Base-by-base conservation (phyloP, 1,284 basidiomycete genomes). In the Wallemia ichthyophaga region DNA sequence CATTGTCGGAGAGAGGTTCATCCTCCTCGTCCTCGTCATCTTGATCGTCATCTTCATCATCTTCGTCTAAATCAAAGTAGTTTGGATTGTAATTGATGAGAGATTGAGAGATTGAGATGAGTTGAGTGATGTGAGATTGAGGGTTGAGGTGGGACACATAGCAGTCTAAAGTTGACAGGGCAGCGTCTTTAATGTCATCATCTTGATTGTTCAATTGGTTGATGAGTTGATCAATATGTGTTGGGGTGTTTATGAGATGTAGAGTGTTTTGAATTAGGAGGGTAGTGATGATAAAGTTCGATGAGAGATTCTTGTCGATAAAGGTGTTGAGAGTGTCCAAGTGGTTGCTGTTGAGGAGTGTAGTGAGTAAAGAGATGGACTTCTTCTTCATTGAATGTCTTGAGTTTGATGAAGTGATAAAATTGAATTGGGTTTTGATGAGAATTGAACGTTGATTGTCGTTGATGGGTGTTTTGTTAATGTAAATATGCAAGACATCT, bases 1-100 rank as follows among this genome's bases (percentile, higher is more conserved):
- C 94, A 64, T 98, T 92, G 65, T 99, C 92, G 5, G 87, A 88
- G 68, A 95, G 95, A 63, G 80, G 76, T 59, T 81, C 82, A 27
- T 76, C 82, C 32, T 80, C 82, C 1, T 86, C 86, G 0, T 83
- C 71, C 23, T 73, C 68, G 48, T 72, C 70, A 15, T 71, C 71
- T 25, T 70, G 69, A 11, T 69, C 71, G 9, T 68, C 70, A 11
- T 69, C 68, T 21, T 68, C 67, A 2, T 65, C 64, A 53, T 66
- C 69, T 54, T 67, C 64, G n/a, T 63, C 68, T 25, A 48, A 3
- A 17, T 48, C 37, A 48, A 48, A 48, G 37, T 48, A 48, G n/a
- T 48, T 48, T 11, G 37, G 37, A 19, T 48, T 48, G n/a, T 48
- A 48, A 21, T 13, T 17, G n/a, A 48, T 48, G 37, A 15, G n/a